These are phyloP conservation scores for Ambrosiella cleistominuta DNA, from an alignment of 2,329 filamentous ascomycete genomes.

Conservation along the genomic window DNA sequence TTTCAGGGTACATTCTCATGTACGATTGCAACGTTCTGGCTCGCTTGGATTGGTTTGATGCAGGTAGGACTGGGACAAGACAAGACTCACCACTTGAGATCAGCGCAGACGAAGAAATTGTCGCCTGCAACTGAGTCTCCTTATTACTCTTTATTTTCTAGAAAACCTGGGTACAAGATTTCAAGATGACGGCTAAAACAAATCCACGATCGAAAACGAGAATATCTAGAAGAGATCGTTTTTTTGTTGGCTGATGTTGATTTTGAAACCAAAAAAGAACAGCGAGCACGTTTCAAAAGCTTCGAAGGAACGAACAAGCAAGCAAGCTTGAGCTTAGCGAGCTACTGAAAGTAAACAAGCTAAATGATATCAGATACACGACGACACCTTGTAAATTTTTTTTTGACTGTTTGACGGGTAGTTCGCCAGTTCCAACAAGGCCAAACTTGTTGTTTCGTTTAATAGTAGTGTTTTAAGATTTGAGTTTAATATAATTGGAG, in stretches of 20 bases:
- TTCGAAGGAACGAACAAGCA: neutral
- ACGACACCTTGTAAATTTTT: neutral
- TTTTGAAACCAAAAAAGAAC: constrained; percentile 1
- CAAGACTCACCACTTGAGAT: constrained; percentile 36
- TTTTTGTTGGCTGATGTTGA: neutral
- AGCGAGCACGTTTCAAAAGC: constrained; percentile 3
- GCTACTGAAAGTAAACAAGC: neutral
- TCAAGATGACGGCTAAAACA: neutral
- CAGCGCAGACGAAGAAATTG: constrained; percentile 41
- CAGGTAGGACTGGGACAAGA: neutral
- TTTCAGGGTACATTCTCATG: neutral
- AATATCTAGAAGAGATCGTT: neutral
- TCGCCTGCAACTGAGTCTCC: constrained; percentile 45
- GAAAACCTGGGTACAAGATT: neutral
- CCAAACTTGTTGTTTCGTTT: neutral
- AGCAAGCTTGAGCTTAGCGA: neutral
- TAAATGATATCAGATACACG: neutral
- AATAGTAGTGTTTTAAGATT: neutral
- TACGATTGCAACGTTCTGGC: neutral
- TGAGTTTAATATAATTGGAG: no score
- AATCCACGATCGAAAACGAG: neutral
- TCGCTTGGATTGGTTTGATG: neutral
- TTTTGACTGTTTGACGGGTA: neutral
- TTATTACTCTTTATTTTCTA: neutral
- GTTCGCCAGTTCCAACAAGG: neutral